Percentiles rank a stretch among this genome's conserved stretches.
These are phyloP conservation scores for Sarocladium strictum DNA, from an alignment of 2,329 filamentous ascomycete genomes.

Conservation along the genomic window DNA sequence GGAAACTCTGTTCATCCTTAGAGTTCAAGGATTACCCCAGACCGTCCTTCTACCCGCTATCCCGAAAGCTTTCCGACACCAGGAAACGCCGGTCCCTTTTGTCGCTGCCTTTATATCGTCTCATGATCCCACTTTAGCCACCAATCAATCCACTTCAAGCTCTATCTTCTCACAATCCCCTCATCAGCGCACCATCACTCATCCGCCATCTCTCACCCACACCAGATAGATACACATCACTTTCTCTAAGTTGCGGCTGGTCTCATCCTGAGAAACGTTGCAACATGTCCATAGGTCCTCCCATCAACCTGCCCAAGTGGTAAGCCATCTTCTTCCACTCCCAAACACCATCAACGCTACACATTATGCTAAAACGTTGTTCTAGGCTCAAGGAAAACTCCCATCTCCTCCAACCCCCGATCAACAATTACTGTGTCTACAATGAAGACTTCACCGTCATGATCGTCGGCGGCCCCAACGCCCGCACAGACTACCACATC, in stretches of 20 bases:
- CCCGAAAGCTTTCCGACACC: no score
- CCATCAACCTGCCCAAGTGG: slow-evolving; percentile 55
- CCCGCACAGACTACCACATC: slow-evolving; percentile 96
- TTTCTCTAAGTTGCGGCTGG: no score
- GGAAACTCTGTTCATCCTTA: no score
- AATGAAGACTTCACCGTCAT: slow-evolving; percentile 78
- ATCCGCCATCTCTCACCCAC: neutral
- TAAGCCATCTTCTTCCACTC: slow-evolving; percentile 25
- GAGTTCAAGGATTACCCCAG: no score
- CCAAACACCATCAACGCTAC: slow-evolving; percentile 1
- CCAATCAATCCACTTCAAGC: neutral
- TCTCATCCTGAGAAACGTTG: neutral
- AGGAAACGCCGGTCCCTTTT: no score
- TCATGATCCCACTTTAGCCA: no score
- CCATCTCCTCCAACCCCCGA: slow-evolving; percentile 85
- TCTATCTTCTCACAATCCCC: slow-evolving; percentile 1
- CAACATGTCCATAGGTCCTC: slow-evolving; percentile 29
- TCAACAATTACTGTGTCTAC: slow-evolving; percentile 98
- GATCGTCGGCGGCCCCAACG: slow-evolving; percentile 95
- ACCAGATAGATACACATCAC: no score
- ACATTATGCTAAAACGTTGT: slow-evolving; percentile 10
- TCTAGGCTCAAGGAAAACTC: slow-evolving; percentile 83
- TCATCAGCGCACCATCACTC: neutral
- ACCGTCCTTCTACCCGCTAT: no score
- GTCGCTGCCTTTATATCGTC: no score